Evolutionary conservation across 2,329 filamentous ascomycete species (phyloP).

Genomic region (Colletotrichum scovillei): DNA sequence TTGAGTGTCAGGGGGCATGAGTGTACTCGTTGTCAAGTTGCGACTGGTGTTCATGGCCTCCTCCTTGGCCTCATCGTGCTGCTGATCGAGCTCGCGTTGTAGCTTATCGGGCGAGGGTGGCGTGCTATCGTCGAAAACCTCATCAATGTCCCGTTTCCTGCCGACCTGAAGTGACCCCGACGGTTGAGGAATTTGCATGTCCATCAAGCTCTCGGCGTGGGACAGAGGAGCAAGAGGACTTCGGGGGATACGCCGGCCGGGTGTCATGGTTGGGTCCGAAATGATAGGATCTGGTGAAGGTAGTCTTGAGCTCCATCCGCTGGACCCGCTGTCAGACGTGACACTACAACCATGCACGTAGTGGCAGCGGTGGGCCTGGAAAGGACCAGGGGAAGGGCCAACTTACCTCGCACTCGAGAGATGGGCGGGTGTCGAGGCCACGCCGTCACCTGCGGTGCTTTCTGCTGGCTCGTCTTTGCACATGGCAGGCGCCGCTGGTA

Average conservation of each 20-base stretch:
- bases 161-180: neutral
- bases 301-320: constrained; percentile 26
- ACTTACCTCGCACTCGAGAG: constrained; percentile 27
- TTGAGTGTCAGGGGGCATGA: neutral
- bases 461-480: constrained; percentile 22
- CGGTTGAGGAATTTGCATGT: constrained; percentile 19
- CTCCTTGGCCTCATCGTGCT: constrained; percentile 27
- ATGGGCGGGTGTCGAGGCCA: constrained; percentile 29
- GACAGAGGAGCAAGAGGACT: constrained; percentile 8
- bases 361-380: neutral
- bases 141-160: constrained; percentile 24
- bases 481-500: constrained; percentile 2
- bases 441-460: constrained; percentile 6
- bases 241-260: constrained; percentile 18
- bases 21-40: neutral
- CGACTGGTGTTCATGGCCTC: constrained; percentile 9
- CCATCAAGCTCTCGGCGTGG: constrained; percentile 24
- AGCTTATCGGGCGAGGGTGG: constrained; percentile 28
- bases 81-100: constrained; percentile 28
- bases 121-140: constrained; percentile 19
- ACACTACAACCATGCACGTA: constrained; percentile 1
- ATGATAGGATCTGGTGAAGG: constrained; percentile 17
- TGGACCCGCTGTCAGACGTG: constrained; percentile 23
- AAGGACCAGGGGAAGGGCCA: neutral
- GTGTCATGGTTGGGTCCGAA: neutral